Conservation (phyloP, 2,329 filamentous ascomycete species). For the Pestalotiopsis sp. region DNA sequence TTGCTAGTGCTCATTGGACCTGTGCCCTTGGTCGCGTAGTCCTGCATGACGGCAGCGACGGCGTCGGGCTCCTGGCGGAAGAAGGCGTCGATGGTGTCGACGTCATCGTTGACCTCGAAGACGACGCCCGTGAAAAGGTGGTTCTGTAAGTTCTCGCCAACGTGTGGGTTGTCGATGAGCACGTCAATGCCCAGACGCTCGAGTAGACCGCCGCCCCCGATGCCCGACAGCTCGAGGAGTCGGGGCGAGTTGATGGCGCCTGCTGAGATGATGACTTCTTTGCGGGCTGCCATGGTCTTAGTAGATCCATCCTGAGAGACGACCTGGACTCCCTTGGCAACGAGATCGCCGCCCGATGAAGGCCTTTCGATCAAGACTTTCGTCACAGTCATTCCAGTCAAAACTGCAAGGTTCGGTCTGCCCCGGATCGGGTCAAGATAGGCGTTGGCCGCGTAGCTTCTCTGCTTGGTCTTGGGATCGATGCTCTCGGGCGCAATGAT, state of each 20-base stretch:
- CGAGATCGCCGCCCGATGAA: slow-evolving; percentile 3
- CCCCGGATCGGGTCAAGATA: slow-evolving; percentile 14
- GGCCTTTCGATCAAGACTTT: slow-evolving; percentile 13
- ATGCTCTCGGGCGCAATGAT: slow-evolving; percentile 17
- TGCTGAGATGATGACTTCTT: slow-evolving; percentile 46
- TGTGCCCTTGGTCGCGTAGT: slow-evolving; percentile 20
- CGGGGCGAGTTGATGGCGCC: slow-evolving; percentile 46
- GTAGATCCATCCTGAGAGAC: slow-evolving; percentile 16
- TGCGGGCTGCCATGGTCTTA: slow-evolving; percentile 27
- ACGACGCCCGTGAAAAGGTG: slow-evolving; percentile 26
- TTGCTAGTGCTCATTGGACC: slow-evolving; percentile 26
- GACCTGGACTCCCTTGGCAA: not conserved
- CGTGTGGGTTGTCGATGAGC: slow-evolving; percentile 37
- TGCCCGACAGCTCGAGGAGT: slow-evolving; percentile 46
- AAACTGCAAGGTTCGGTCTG: slow-evolving; percentile 16
- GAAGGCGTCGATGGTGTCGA: slow-evolving; percentile 26
- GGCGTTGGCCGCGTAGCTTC: slow-evolving; percentile 19
- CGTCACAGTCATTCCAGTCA: slow-evolving; percentile 11
- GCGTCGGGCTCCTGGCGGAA: slow-evolving; percentile 22
- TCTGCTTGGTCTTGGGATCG: slow-evolving; percentile 10
- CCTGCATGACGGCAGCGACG: slow-evolving; percentile 23
- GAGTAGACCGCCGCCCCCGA: slow-evolving; percentile 39
- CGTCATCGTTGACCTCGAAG: slow-evolving; percentile 23
- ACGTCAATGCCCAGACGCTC: slow-evolving; percentile 32
- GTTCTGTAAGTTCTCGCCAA: slow-evolving; percentile 43